phyloP scores from a whole-genome alignment of 116 monocot species.

The Posidonia oceanica region DNA sequence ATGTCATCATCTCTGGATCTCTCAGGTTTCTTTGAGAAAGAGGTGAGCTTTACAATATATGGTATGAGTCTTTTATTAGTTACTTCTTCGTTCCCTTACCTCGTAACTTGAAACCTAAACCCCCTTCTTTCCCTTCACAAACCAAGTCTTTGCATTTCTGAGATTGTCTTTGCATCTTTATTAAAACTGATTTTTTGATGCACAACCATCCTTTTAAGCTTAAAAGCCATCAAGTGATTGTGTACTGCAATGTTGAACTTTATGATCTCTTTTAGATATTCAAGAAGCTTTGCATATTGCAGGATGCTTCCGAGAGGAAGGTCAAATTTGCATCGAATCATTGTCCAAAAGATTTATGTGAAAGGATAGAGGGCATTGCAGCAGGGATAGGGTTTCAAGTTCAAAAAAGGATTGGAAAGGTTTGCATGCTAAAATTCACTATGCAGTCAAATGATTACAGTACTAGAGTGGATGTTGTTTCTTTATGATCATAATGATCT shows the following conservation, averaged over 20 bases:
- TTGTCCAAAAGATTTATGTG: conserved; percentile 53
- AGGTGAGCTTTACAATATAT: conserved; percentile 26
- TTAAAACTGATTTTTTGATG: neutral
- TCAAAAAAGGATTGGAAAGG: conserved; percentile 57
- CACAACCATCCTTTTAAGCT: neutral
- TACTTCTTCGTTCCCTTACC: too few relatives aligned
- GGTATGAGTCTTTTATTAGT: too few relatives aligned
- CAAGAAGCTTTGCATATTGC: neutral
- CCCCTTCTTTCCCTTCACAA: too few relatives aligned
- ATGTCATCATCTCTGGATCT: conserved; percentile 96
- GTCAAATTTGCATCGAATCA: conserved; percentile 71
- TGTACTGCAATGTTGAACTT: too few relatives aligned
- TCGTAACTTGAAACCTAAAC: too few relatives aligned
- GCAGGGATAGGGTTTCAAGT: conserved; percentile 67
- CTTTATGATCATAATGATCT: neutral
- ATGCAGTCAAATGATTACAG: too few relatives aligned
- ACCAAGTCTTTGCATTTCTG: too few relatives aligned
- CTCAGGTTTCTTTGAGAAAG: conserved; percentile 93
- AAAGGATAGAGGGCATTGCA: conserved; percentile 59
- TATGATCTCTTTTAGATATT: too few relatives aligned
- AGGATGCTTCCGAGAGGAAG: conserved; percentile 78
- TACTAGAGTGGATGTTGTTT: neutral
- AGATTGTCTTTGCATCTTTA: too few relatives aligned
- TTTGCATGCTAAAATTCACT: conserved; percentile 5
- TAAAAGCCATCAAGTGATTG: too few relatives aligned